Evolutionary conservation across 805 yeast species (phyloP).

Genomic region (Zygoascus biomembranicola): DNA sequence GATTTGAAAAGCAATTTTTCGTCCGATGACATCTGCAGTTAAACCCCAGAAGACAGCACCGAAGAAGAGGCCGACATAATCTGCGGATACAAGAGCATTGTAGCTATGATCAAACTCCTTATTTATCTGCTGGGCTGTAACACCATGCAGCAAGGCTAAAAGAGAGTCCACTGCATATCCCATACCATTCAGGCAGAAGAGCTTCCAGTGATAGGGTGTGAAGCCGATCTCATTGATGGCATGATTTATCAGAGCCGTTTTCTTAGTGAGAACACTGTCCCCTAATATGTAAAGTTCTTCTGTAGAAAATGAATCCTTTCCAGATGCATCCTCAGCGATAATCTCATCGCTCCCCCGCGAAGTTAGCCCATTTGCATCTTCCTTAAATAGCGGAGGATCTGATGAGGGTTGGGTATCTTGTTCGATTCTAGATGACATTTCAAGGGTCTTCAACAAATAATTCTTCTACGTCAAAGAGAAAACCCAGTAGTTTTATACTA

Average conservation of each 20-base stretch:
- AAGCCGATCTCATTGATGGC: constrained; percentile 57
- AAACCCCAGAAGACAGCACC: constrained; percentile 55
- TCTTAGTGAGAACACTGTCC: constrained; percentile 11
- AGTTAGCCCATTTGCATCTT: too few relatives aligned
- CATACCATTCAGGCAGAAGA: constrained; percentile 46
- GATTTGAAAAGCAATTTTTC: constrained; percentile 43
- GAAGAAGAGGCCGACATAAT: constrained; percentile 42
- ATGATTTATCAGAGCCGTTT: constrained; percentile 34
- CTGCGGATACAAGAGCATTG: constrained; percentile 39
- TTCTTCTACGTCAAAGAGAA: too few relatives aligned
- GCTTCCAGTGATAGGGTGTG: constrained; percentile 45
- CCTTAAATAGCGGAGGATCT: too few relatives aligned
- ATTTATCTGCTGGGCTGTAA: constrained; percentile 40
- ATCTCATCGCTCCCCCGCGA: background rate
- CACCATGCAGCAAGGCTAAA: constrained; percentile 39
- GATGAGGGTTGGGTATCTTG: too few relatives aligned
- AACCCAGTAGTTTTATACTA: too few relatives aligned
- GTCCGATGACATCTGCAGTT: constrained; percentile 47
- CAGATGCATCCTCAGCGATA: background rate
- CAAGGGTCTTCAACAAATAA: too few relatives aligned
- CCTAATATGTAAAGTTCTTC: constrained; percentile 4
- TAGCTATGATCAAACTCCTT: constrained; percentile 39
- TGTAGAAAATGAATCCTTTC: background rate
- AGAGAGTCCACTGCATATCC: constrained; percentile 52
- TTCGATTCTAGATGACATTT: too few relatives aligned